phyloP scores from a whole-genome alignment of 2,329 filamentous ascomycete genomes.

The Trichoderma sp. region DNA sequence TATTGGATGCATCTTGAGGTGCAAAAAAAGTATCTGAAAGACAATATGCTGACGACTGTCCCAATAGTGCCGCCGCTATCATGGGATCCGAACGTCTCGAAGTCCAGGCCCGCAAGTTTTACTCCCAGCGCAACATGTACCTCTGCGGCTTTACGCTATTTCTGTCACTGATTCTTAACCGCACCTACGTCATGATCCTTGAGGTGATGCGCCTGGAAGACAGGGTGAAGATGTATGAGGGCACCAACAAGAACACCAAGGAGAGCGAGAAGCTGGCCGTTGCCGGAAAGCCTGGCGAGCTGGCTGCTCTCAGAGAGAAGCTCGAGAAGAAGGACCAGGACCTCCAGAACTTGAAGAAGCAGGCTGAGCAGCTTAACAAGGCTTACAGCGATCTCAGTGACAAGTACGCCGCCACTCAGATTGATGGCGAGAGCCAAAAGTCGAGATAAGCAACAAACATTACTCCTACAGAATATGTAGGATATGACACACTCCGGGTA shows the following conservation, averaged over 20 bases:
- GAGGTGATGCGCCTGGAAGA: constrained; percentile 91
- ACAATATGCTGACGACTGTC: constrained; percentile 31
- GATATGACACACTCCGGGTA: background rate
- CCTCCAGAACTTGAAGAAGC: constrained; percentile 88
- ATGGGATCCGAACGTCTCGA: constrained; percentile 95
- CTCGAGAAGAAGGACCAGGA: constrained; percentile 81
- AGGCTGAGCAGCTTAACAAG: constrained; percentile 77
- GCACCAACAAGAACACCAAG: constrained; percentile 59
- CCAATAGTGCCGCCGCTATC: constrained; percentile 59
- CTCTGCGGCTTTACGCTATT: constrained; percentile 99
- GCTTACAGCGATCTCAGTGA: constrained; percentile 89
- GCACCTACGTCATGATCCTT: constrained; percentile 96
- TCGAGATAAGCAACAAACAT: constrained; percentile 37
- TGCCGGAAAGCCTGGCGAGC: constrained; percentile 75
- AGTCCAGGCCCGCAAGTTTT: constrained; percentile 99
- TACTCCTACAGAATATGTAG: background rate
- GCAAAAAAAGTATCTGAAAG: background rate
- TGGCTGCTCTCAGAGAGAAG: constrained; percentile 70
- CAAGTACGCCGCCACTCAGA: constrained; percentile 67
- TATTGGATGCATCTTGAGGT: background rate
- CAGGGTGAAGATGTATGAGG: constrained; percentile 80
- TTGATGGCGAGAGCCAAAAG: constrained; percentile 61
- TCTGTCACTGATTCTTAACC: constrained; percentile 97
- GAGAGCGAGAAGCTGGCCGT: constrained; percentile 72
- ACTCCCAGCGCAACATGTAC: constrained; percentile 99